Evolutionary conservation across 1,139 yeast genomes (phyloP), one percentile per base, ranked within the genome.

Genomic region (Zygosaccharomyces pseudobailii): DNA sequence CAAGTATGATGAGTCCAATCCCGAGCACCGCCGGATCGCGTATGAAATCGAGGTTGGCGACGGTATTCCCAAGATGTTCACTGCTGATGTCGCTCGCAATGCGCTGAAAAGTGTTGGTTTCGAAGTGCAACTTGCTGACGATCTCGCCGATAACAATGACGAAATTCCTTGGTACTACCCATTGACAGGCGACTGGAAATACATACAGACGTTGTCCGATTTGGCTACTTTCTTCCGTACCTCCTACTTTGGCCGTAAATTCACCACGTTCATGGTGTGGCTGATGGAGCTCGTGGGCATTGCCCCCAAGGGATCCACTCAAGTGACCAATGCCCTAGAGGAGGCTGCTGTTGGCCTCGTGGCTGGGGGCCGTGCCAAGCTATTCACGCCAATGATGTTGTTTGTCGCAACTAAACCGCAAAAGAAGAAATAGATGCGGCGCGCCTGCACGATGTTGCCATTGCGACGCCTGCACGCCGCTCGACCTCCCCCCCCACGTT

Each of bases 161-260:
- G 87, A 79, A 43, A 78, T 92, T 57, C 99, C 99, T 58, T 92
- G 99, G 99, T 92, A 86, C 74, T 90, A 90, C 71, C 98, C 98
- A 61, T 79, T 92, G 66, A 78, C 94, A 55, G 98, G 98, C 64
- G 96, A 92, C 58, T 81, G 89, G 85, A 85, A 80, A 70, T 84
- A 86, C 71, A 80, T 87, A 49, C 97, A 90, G 73, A 74, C 84
- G 46, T 55, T 87, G 25, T 75, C 82, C 53, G 98, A 94, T 68
- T 68, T 87, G 55, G 79, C 80, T 63, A 88, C 97, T 34, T 82
- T 87, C 61, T 79, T 88, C 73, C 87, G 98, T 79, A 88, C 97
- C 50, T 87, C 96, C 34, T 76, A 71, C 58, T 44, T 87, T 17
- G 99, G 98, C 63, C 87, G 98, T 76, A 73, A 76, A 61, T 59